Evolutionary conservation across 371 early-diverging fungal genomes (phyloP).

Genomic region (Lichtheimia ramosa): DNA sequence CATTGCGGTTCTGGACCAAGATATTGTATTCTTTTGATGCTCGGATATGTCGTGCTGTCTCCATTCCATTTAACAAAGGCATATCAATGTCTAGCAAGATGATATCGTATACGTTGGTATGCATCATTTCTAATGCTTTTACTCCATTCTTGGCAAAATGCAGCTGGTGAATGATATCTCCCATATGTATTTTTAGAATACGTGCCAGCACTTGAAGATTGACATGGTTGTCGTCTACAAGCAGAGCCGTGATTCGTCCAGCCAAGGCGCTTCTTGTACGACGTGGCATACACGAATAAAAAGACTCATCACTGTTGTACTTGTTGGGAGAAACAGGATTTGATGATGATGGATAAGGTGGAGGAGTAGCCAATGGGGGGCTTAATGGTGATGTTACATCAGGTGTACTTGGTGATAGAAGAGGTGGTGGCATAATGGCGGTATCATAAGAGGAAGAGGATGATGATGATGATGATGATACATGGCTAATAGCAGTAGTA

Average conservation of each 20-base stretch:
- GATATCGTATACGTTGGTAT: slow-evolving; percentile 43
- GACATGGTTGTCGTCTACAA: slow-evolving; percentile 64
- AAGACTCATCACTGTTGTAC: slow-evolving; percentile 1
- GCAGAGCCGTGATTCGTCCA: slow-evolving; percentile 8
- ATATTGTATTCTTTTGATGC: slow-evolving; percentile 37
- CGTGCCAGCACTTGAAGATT: slow-evolving; percentile 56
- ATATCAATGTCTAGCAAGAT: slow-evolving; percentile 69
- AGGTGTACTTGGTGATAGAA: slow-evolving; percentile 1
- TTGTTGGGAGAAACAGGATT: neutral
- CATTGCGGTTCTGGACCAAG: slow-evolving; percentile 46
- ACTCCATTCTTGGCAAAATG: slow-evolving; percentile 41
- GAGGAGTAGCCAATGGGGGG: slow-evolving; percentile 3
- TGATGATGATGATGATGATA: too few species aligned
- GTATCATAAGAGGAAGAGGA: too few species aligned
- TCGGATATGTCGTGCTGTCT: slow-evolving; percentile 49
- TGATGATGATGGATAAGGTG: neutral
- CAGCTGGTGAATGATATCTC: slow-evolving; percentile 41
- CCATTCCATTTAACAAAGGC: slow-evolving; percentile 59
- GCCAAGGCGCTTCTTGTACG: slow-evolving; percentile 7
- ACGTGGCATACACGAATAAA: neutral
- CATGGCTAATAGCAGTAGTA: too few species aligned
- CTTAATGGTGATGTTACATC: slow-evolving; percentile 1
- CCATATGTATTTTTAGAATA: slow-evolving; percentile 50
- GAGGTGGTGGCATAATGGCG: neutral
- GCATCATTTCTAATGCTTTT: slow-evolving; percentile 43